Evolutionary conservation across 306 rosid species (phyloP).

Genomic region (Medicago arabica): DNA sequence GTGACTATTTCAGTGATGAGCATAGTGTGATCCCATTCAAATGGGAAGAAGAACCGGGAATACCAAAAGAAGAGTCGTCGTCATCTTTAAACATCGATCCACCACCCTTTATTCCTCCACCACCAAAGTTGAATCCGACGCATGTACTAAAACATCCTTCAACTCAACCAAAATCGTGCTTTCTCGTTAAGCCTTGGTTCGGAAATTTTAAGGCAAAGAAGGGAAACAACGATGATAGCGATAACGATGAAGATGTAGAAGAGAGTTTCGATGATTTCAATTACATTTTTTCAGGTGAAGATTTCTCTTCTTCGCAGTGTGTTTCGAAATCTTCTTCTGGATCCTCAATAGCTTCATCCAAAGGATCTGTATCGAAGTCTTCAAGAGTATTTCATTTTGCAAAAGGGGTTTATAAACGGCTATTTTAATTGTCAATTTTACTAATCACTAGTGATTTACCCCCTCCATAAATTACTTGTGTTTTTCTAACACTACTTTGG

Average conservation of each 20-base stretch:
- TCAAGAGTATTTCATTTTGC: neutral
- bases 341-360: neutral
- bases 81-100: neutral
- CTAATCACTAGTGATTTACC: too few relatives aligned
- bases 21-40: constrained; percentile 33
- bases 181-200: neutral
- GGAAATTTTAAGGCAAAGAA: neutral
- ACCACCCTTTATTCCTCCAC: neutral
- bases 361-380: neutral
- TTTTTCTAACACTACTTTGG: too few relatives aligned
- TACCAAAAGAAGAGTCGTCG: neutral
- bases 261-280: neutral
- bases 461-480: too few relatives aligned
- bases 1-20: neutral
- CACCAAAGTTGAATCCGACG: neutral
- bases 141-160: neutral
- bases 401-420: neutral
- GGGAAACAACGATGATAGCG: neutral
- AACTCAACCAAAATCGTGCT: neutral
- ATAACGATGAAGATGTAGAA: neutral
- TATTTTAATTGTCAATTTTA: neutral
- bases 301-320: neutral
- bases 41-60: constrained; percentile 44
- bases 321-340: constrained; percentile 2
- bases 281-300: neutral